phyloP scores from a whole-genome alignment of 2,329 filamentous ascomycete species.

The Delphinella strobiligena region DNA sequence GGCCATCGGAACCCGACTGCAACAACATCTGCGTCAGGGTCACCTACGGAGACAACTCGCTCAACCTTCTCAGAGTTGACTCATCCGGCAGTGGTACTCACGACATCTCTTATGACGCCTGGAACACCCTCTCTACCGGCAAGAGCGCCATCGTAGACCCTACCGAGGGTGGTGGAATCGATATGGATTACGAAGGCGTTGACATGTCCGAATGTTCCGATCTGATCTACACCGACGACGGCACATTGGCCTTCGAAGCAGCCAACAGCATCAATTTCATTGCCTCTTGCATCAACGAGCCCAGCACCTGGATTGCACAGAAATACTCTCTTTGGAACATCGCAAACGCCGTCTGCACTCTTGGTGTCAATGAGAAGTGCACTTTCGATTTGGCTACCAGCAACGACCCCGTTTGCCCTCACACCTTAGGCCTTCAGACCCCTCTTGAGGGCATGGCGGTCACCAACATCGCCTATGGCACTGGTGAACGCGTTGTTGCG shows the following conservation, averaged over 20 bases:
- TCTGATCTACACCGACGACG: conserved; percentile 31
- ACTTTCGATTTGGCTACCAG: conserved; percentile 15
- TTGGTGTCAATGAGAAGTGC: conserved; percentile 19
- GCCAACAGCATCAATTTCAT: conserved; percentile 47
- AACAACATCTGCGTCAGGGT: conserved; percentile 46
- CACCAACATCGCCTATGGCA: conserved; percentile 17
- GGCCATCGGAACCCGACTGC: conserved; percentile 42
- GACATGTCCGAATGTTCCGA: conserved; percentile 36
- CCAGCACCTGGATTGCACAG: conserved; percentile 39
- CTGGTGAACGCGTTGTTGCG: conserved; percentile 11
- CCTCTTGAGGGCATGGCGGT: conserved; percentile 12
- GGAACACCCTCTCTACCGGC: conserved; percentile 46
- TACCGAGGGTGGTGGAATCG: conserved; percentile 36
- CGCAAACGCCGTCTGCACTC: conserved; percentile 29
- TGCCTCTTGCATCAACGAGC: conserved; percentile 18
- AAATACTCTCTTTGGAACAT: conserved; percentile 41
- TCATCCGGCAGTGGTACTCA: conserved; percentile 41
- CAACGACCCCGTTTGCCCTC: conserved; percentile 18
- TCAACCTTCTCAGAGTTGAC: conserved; percentile 49
- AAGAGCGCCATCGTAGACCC: conserved; percentile 35
- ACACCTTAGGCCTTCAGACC: conserved; percentile 16
- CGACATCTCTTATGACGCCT: conserved; percentile 51
- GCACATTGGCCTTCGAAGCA: conserved; percentile 42
- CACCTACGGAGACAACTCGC: conserved; percentile 28
- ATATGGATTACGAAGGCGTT: conserved; percentile 40